phyloP scores from a whole-genome alignment of 1,284 basidiomycete species.

The Exsudoporus floridanus region DNA sequence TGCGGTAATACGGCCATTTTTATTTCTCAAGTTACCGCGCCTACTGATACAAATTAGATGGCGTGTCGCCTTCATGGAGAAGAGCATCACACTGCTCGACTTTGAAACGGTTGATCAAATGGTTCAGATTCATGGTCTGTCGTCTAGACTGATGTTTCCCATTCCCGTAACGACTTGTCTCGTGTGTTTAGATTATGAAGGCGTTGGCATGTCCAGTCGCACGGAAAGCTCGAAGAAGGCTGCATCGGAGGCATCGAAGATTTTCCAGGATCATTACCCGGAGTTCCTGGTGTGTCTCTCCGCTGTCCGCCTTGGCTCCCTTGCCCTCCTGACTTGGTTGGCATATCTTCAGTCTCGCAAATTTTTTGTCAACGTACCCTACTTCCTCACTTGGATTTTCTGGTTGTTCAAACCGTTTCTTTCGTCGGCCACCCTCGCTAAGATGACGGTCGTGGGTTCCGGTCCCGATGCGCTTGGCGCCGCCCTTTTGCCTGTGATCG shows the following conservation, averaged over 20 bases:
- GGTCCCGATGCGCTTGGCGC: slow-evolving; percentile 56
- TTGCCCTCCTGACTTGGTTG: background rate
- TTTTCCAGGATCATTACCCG: slow-evolving; percentile 74
- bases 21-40: background rate
- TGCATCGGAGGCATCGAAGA: slow-evolving; percentile 64
- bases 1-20: slow-evolving; percentile 50
- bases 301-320: background rate
- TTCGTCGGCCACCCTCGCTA: slow-evolving; percentile 65
- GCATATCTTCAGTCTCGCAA: slow-evolving; percentile 55
- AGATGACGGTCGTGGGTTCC: slow-evolving; percentile 75
- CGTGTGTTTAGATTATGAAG: slow-evolving; percentile 61
- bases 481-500: slow-evolving; percentile 55
- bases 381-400: slow-evolving; percentile 73
- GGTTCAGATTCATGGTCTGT: slow-evolving; percentile 68
- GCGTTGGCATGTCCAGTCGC: slow-evolving; percentile 63
- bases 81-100: slow-evolving; percentile 60
- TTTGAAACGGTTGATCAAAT: slow-evolving; percentile 73
- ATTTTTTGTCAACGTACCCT: slow-evolving; percentile 78
- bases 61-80: slow-evolving; percentile 76
- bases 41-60: slow-evolving; percentile 46
- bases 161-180: background rate
- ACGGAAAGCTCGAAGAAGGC: slow-evolving; percentile 74
- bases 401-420: slow-evolving; percentile 78
- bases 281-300: slow-evolving; percentile 61
- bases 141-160: slow-evolving; percentile 4